Evolutionary conservation across 345 rosid species (phyloP).

Genomic region (Viola odorata): DNA sequence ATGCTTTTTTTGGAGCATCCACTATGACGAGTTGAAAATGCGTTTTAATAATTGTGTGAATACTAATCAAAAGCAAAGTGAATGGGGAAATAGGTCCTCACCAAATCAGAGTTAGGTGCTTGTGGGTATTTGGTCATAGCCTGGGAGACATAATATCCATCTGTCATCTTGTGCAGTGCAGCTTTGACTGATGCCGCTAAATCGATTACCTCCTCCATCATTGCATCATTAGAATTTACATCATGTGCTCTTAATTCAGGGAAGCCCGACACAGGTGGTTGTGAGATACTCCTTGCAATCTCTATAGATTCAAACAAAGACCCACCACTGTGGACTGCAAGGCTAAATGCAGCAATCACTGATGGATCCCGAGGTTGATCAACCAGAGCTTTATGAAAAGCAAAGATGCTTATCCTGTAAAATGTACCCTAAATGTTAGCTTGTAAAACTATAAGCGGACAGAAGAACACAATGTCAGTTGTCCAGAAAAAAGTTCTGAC

Average conservation of each 20-base stretch:
- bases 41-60: neutral
- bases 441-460: neutral
- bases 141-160: slow-evolving; percentile 48
- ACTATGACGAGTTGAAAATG: too few species aligned
- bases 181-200: slow-evolving; percentile 46
- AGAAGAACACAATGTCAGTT: neutral
- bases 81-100: slow-evolving; percentile 18
- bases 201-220: slow-evolving; percentile 45
- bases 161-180: slow-evolving; percentile 43
- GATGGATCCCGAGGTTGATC: slow-evolving; percentile 60
- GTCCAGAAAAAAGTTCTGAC: neutral
- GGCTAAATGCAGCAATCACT: slow-evolving; percentile 65
- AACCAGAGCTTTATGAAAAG: slow-evolving; percentile 62
- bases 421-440: neutral
- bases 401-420: slow-evolving; percentile 61
- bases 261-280: slow-evolving; percentile 35
- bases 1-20: neutral
- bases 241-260: slow-evolving; percentile 34
- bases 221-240: slow-evolving; percentile 15
- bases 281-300: slow-evolving; percentile 50
- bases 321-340: slow-evolving; percentile 69
- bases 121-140: slow-evolving; percentile 36
- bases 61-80: neutral
- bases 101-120: slow-evolving; percentile 75
- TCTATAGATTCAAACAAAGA: slow-evolving; percentile 50